These are phyloP conservation scores for Schizophyllum amplum DNA, from an alignment of 1,284 basidiomycete genomes.

Conservation along the genomic window DNA sequence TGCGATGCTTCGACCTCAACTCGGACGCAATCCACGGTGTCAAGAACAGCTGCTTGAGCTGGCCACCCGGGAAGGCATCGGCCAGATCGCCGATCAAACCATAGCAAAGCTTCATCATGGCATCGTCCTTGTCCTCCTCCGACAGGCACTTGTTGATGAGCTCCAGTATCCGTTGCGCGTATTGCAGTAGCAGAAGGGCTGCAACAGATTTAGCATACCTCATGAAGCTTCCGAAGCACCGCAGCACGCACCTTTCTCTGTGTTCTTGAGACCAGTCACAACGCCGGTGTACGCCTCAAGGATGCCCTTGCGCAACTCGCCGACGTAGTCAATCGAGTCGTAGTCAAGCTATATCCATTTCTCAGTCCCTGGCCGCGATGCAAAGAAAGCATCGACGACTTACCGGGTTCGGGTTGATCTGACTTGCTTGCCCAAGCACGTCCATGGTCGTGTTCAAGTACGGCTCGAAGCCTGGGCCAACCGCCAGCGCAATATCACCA, in stretches of 20 bases:
- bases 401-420: conserved; percentile 79
- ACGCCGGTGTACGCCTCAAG: conserved; percentile 96
- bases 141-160: conserved; percentile 75
- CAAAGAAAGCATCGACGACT: conserved; percentile 23
- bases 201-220: no score
- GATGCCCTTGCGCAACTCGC: conserved; percentile 88
- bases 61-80: conserved; percentile 72
- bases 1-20: conserved; percentile 63
- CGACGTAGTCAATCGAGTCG: conserved; percentile 90
- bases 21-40: conserved; percentile 78
- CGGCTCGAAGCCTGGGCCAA: conserved; percentile 82
- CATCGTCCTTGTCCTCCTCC: conserved; percentile 83
- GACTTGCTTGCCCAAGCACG: conserved; percentile 87
- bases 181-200: conserved; percentile 66
- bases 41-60: conserved; percentile 76
- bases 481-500: conserved; percentile 93
- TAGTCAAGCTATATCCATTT: conserved; percentile 60
- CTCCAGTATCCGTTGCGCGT: conserved; percentile 72
- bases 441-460: conserved; percentile 88
- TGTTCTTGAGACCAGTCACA: conserved; percentile 83
- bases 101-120: conserved; percentile 67
- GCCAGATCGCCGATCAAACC: conserved; percentile 93
- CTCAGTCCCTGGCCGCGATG: not conserved
- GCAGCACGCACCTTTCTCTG: conserved; percentile 54
- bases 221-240: no score